These are phyloP conservation scores for Trichosporon faecale DNA, from an alignment of 1,284 basidiomycete species.

Conservation along the genomic window DNA sequence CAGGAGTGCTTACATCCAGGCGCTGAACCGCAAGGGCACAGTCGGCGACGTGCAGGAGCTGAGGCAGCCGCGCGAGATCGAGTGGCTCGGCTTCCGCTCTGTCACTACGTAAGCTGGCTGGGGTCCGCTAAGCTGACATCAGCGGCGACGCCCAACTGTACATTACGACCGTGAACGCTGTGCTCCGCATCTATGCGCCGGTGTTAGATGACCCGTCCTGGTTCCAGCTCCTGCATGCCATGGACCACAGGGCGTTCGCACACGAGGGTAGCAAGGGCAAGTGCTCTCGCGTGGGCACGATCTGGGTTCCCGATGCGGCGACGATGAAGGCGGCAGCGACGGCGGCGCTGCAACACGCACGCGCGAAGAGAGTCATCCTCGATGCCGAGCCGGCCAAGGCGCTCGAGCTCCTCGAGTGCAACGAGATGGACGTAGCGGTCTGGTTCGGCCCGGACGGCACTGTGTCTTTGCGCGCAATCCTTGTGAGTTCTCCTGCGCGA, in stretches of 20 bases:
- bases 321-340: conserved; percentile 26
- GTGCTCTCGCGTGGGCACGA: conserved; percentile 25
- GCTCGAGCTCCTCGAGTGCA: conserved; percentile 53
- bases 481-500: conserved; percentile 56
- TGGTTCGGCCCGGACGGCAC: conserved; percentile 69
- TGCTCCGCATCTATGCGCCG: conserved; percentile 75
- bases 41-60: conserved; percentile 38
- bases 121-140: conserved; percentile 11
- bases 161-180: conserved; percentile 41
- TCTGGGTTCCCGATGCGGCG: conserved; percentile 40
- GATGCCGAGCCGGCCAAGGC: conserved; percentile 24
- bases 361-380: conserved; percentile 48
- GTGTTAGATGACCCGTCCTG: conserved; percentile 80
- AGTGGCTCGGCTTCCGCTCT: conserved; percentile 45
- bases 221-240: conserved; percentile 71
- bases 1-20: conserved; percentile 29
- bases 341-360: conserved; percentile 33
- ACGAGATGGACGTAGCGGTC: conserved; percentile 73
- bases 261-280: conserved; percentile 23
- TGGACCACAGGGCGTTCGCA: conserved; percentile 60
- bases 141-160: conserved; percentile 46
- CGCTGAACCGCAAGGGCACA: conserved; percentile 30
- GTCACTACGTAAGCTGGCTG: conserved; percentile 28
- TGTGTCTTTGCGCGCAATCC: conserved; percentile 66
- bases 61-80: conserved; percentile 43